Evolutionary conservation across 192 early-diverging fungal genomes (phyloP).

Genomic region (Kickxella alabastrina): DNA sequence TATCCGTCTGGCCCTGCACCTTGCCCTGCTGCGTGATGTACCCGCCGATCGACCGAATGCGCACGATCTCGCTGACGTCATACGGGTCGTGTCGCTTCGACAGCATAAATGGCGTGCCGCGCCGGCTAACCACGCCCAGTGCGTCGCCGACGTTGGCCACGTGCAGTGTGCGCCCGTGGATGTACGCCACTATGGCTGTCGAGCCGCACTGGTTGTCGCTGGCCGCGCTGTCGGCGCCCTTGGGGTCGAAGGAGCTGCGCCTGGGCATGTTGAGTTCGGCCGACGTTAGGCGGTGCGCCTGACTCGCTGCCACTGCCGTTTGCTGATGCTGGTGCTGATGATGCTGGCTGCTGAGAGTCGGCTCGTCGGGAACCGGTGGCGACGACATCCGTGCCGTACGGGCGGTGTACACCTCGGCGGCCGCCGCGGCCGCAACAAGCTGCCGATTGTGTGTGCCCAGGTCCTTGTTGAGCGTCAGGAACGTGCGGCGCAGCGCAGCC

Average conservation of each 20-base stretch:
- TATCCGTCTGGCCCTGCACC: constrained; percentile 69
- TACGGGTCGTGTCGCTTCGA: constrained; percentile 70
- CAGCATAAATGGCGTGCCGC: constrained; percentile 64
- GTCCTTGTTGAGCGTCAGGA: constrained; percentile 78
- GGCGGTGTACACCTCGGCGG: constrained; percentile 35
- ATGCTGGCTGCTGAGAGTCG: neutral
- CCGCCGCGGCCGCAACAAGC: constrained; percentile 39
- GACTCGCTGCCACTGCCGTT: too few relatives aligned
- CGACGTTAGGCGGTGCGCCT: constrained; percentile 6
- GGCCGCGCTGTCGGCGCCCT: constrained; percentile 12
- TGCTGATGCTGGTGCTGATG: neutral
- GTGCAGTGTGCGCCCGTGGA: constrained; percentile 72
- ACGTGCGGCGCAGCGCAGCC: constrained; percentile 75
- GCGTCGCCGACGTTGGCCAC: constrained; percentile 86
- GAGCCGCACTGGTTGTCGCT: constrained; percentile 63
- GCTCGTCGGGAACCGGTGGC: constrained; percentile 3
- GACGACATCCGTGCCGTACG: constrained; percentile 28
- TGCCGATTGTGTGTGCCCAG: constrained; percentile 58
- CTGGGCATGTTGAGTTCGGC: constrained; percentile 26
- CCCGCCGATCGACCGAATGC: constrained; percentile 77
- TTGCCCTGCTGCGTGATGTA: constrained; percentile 71
- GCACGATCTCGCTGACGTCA: constrained; percentile 62
- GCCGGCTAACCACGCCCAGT: constrained; percentile 71
- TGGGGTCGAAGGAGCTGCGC: constrained; percentile 25
- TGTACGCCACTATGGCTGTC: constrained; percentile 75